Conservation (phyloP, 2,329 filamentous ascomycete genomes). For the Verticillium longisporum region DNA sequence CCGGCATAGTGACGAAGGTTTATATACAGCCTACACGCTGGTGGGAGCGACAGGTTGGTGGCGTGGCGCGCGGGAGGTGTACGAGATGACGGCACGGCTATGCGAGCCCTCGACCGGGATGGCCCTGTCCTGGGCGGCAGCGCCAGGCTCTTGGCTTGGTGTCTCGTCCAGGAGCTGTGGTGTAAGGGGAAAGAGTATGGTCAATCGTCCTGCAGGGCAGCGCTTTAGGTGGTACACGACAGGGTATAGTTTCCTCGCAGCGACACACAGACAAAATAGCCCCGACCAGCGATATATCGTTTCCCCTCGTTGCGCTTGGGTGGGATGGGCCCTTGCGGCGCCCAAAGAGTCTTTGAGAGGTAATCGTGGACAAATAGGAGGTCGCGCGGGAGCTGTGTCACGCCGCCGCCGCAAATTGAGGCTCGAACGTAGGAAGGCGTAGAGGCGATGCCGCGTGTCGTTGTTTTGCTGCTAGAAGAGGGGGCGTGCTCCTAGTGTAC, state of each 20-base stretch:
- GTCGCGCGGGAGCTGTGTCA: background rate
- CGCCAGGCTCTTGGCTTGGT: conserved; percentile 1
- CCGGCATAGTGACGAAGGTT: conserved; percentile 45
- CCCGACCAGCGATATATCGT: conserved; percentile 2
- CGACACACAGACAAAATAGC: conserved; percentile 4
- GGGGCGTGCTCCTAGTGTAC: background rate
- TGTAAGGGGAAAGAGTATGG: conserved; percentile 6
- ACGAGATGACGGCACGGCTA: conserved; percentile 21
- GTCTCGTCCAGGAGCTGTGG: conserved; percentile 5
- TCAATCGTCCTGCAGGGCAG: conserved; percentile 6
- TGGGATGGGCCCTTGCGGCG: background rate
- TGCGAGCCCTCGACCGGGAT: conserved; percentile 20
- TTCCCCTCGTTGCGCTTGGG: background rate
- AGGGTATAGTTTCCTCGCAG: conserved; percentile 4
- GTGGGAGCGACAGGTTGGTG: conserved; percentile 1
- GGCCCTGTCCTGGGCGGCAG: conserved; percentile 5
- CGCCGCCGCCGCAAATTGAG: conserved; percentile 10
- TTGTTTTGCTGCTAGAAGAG: background rate
- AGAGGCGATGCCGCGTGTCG: conserved; percentile 2
- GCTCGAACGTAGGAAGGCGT: conserved; percentile 3
- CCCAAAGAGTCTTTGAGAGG: background rate
- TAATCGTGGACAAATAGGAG: background rate
- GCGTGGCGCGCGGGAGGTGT: conserved; percentile 6
- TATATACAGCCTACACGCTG: conserved; percentile 41
- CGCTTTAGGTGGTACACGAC: conserved; percentile 6